These are phyloP conservation scores for Melampsora americana DNA, from an alignment of 1,284 basidiomycete genomes.

Conservation along the genomic window DNA sequence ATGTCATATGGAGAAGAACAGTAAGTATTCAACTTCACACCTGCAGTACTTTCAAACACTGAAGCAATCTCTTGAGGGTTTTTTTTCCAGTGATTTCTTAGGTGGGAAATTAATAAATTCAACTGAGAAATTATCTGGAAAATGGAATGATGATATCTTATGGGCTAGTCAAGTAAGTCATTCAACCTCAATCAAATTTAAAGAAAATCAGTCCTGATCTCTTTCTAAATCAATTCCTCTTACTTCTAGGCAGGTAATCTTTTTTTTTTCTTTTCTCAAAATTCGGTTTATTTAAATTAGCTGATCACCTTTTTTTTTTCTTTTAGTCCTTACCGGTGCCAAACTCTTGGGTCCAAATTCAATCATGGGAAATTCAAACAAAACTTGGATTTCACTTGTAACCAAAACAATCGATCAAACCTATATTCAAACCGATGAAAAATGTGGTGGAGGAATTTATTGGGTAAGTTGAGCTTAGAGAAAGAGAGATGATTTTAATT, in stretches of 20 bases:
- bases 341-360: background rate
- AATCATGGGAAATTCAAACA: background rate
- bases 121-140: background rate
- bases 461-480: conserved; percentile 1
- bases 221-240: too few relatives aligned
- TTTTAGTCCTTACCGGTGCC: background rate
- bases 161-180: conserved; percentile 6
- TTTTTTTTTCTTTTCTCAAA: background rate
- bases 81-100: background rate
- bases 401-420: background rate
- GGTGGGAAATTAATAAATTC: background rate
- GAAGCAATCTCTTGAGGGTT: too few relatives aligned
- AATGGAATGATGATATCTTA: conserved; percentile 9
- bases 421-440: background rate
- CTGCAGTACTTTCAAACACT: too few relatives aligned
- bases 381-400: background rate
- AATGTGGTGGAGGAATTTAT: conserved; percentile 6
- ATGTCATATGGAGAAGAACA: background rate
- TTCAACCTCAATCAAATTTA: too few relatives aligned
- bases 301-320: background rate
- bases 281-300: background rate
- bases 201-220: too few relatives aligned
- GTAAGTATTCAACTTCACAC: too few relatives aligned
- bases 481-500: too few relatives aligned
- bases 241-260: conserved; percentile 11